Evolutionary conservation across 1,284 basidiomycete species (phyloP).

Genomic region (Boletellus dicymbophilus): DNA sequence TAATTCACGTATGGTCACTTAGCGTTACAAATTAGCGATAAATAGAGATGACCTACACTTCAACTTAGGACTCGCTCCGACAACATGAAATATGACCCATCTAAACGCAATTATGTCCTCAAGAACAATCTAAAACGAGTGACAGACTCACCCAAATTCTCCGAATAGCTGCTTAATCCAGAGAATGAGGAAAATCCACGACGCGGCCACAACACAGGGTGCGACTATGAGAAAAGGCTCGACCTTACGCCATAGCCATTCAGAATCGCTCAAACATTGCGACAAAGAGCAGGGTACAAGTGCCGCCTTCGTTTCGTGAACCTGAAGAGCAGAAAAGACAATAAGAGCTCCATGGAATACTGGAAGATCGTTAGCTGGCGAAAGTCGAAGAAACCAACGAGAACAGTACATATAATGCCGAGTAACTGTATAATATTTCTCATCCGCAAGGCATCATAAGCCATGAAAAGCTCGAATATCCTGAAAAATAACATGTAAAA

Average conservation of each 20-base stretch:
- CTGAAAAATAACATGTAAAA: constrained; percentile 38
- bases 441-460: constrained; percentile 70
- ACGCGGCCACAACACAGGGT: constrained; percentile 51
- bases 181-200: constrained; percentile 55
- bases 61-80: constrained; percentile 78
- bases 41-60: constrained; percentile 58
- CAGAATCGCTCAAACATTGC: constrained; percentile 14
- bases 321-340: constrained; percentile 72
- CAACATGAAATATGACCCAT: constrained; percentile 85
- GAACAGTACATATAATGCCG: constrained; percentile 63
- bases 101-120: constrained; percentile 36
- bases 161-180: constrained; percentile 56
- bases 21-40: background rate
- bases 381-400: background rate
- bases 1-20: constrained; percentile 31
- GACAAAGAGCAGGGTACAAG: constrained; percentile 40
- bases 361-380: constrained; percentile 33
- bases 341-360: constrained; percentile 76
- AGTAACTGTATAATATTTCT: constrained; percentile 78
- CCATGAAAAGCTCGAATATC: constrained; percentile 72
- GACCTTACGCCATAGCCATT: constrained; percentile 44
- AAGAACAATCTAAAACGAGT: background rate
- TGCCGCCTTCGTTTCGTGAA: constrained; percentile 67
- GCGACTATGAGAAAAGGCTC: constrained; percentile 53
- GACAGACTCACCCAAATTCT: constrained; percentile 57